Evolutionary conservation across 345 rosid species (phyloP).

Genomic region (Schrenkiella parvula): DNA sequence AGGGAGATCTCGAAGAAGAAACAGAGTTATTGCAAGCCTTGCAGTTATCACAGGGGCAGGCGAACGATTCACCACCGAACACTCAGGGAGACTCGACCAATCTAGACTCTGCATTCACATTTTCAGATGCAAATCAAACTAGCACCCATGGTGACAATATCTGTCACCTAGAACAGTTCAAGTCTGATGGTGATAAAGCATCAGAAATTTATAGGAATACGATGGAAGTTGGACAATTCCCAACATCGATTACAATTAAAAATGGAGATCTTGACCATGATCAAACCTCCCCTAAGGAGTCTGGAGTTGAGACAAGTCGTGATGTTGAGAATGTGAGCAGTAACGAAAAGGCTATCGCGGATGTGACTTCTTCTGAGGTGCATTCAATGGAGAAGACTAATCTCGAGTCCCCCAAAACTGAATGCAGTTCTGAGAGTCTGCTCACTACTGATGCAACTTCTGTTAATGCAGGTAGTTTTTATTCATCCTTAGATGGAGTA

Average conservation of each 20-base stretch:
- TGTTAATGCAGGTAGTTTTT: conserved; percentile 33
- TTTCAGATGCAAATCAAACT: conserved; percentile 38
- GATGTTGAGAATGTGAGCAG: conserved; percentile 31
- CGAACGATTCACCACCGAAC: conserved; percentile 24
- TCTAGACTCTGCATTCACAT: conserved; percentile 31
- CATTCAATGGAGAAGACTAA: conserved; percentile 25
- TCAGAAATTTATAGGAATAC: conserved; percentile 19
- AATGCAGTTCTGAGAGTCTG: conserved; percentile 21
- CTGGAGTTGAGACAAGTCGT: conserved; percentile 22
- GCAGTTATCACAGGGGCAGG: conserved; percentile 59
- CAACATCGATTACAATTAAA: conserved; percentile 20
- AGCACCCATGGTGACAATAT: conserved; percentile 25
- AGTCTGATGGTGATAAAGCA: conserved; percentile 31
- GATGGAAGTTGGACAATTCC: conserved; percentile 32
- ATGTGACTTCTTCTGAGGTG: conserved; percentile 24
- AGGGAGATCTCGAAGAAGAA: conserved; percentile 86
- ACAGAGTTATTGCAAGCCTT: conserved; percentile 65
- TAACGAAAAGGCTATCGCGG: conserved; percentile 21
- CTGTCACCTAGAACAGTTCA: conserved; percentile 32
- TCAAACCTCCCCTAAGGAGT: conserved; percentile 32
- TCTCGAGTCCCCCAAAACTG: conserved; percentile 26
- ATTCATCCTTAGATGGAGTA: conserved; percentile 21
- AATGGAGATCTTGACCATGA: conserved; percentile 35
- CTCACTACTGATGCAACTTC: conserved; percentile 27
- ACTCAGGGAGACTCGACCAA: conserved; percentile 27